Evolutionary conservation across 208 protist species (phyloP).

Genomic region (Crithidia acanthocephali): DNA sequence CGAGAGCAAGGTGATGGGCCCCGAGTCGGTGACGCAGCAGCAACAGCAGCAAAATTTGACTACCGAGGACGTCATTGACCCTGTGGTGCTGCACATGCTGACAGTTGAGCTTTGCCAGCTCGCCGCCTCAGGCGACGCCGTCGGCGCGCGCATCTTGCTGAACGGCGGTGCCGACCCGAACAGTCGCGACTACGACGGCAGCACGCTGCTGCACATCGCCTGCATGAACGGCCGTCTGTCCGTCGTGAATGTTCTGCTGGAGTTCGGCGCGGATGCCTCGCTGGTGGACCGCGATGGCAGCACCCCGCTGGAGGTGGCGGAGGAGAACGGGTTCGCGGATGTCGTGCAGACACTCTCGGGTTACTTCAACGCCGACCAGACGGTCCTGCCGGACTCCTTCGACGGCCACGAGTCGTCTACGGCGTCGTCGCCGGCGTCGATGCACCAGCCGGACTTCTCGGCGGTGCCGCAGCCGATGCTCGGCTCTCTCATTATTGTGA

Average conservation of each 20-base stretch:
- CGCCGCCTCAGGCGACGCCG: slow-evolving; percentile 62
- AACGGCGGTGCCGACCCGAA: slow-evolving; percentile 78
- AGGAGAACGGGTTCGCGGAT: slow-evolving; percentile 55
- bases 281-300: slow-evolving; percentile 67
- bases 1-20: slow-evolving; percentile 24
- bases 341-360: slow-evolving; percentile 57
- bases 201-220: slow-evolving; percentile 85
- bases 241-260: slow-evolving; percentile 68
- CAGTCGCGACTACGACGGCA: slow-evolving; percentile 79
- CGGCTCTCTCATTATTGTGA: slow-evolving; percentile 88
- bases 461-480: slow-evolving; percentile 84
- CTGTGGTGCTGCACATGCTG: slow-evolving; percentile 71
- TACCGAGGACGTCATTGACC: slow-evolving; percentile 49
- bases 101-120: slow-evolving; percentile 84
- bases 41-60: slow-evolving; percentile 20
- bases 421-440: slow-evolving; percentile 42
- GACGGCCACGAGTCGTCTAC: slow-evolving; percentile 21
- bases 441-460: slow-evolving; percentile 66
- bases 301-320: slow-evolving; percentile 65
- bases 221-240: slow-evolving; percentile 53
- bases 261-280: slow-evolving; percentile 64
- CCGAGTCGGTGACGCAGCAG: slow-evolving; percentile 15
- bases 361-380: slow-evolving; percentile 17
- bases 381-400: slow-evolving; percentile 34
- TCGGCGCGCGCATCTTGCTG: slow-evolving; percentile 72